A percentile compares a stretch with the other conserved stretches of the same genome.
These are phyloP conservation scores for Globisporangium sylvaticum DNA, from an alignment of 352 stramenopile species.

Conservation along the genomic window DNA sequence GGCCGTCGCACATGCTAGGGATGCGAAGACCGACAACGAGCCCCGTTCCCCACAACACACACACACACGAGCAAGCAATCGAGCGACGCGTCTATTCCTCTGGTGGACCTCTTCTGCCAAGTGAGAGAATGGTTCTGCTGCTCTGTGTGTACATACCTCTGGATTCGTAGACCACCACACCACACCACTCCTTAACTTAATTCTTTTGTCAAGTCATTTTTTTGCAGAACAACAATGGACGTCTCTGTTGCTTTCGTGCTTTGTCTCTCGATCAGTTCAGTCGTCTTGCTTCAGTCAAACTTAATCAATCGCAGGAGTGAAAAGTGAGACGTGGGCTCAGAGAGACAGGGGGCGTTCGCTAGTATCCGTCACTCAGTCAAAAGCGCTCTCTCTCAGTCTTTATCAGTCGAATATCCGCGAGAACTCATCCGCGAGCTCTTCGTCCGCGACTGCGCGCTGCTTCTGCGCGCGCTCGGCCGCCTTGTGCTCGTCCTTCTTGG, in stretches of 20 bases:
- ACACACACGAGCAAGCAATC: not conserved
- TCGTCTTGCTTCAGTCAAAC: not conserved
- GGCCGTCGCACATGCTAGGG: constrained; percentile 2
- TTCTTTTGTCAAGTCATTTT: constrained; percentile 8
- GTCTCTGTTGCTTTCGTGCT: not conserved
- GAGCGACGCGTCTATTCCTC: not conserved
- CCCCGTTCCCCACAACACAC: not conserved
- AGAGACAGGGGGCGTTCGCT: not conserved
- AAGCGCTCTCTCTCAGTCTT: not conserved
- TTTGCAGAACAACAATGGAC: not conserved
- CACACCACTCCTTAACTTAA: constrained; percentile 5
- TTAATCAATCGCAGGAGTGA: not conserved
- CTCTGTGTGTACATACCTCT: constrained; percentile 1
- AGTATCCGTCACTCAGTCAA: not conserved
- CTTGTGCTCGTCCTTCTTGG: constrained; percentile 34
- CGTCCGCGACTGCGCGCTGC: constrained; percentile 38
- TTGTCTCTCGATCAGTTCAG: not conserved
- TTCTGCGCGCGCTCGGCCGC: constrained; percentile 46
- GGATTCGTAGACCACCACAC: not conserved
- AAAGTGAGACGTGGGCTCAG: not conserved
- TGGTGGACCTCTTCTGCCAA: not conserved
- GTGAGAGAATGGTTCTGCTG: not conserved
- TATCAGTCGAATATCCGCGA: constrained; percentile 48
- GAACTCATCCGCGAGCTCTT: constrained; percentile 41
- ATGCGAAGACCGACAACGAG: not conserved